Evolutionary conservation across 1,139 yeast genomes (phyloP).

Genomic region (Kodamaea sp.): DNA sequence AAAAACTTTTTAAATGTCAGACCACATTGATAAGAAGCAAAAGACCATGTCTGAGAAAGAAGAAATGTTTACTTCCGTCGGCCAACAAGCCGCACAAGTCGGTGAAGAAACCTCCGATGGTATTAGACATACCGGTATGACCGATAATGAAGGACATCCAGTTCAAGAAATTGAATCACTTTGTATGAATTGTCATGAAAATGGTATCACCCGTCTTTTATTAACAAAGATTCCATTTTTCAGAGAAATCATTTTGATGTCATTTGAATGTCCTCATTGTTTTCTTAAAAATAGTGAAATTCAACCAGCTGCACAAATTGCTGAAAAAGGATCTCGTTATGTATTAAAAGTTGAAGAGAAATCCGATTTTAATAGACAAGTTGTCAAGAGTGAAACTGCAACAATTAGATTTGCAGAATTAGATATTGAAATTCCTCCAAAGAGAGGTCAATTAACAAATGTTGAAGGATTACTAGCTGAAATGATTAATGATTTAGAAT

Average conservation of each 20-base stretch:
- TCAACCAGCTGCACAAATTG: slow-evolving; percentile 88
- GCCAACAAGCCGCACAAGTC: slow-evolving; percentile 23
- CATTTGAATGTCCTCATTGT: slow-evolving; percentile 95
- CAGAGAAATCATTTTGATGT: slow-evolving; percentile 89
- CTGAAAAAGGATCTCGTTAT: slow-evolving; percentile 82
- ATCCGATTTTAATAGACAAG: slow-evolving; percentile 81
- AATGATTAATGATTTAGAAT: slow-evolving; percentile 75
- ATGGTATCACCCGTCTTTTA: slow-evolving; percentile 78
- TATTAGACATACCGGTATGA: slow-evolving; percentile 50
- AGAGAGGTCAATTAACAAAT: slow-evolving; percentile 88
- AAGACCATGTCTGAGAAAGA: slow-evolving; percentile 24
- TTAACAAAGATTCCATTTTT: slow-evolving; percentile 90
- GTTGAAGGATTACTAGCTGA: slow-evolving; percentile 85
- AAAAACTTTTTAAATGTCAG: slow-evolving; percentile 7
- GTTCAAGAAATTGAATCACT: slow-evolving; percentile 92
- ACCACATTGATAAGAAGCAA: slow-evolving; percentile 17
- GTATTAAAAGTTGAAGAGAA: slow-evolving; percentile 65
- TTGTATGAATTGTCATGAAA: slow-evolving; percentile 92
- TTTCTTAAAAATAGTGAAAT: slow-evolving; percentile 86
- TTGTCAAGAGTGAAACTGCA: slow-evolving; percentile 87
- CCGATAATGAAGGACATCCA: slow-evolving; percentile 90
- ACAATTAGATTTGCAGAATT: slow-evolving; percentile 78
- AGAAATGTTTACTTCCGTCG: slow-evolving; percentile 54
- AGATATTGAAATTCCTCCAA: slow-evolving; percentile 93
- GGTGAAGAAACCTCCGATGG: slow-evolving; percentile 8